phyloP scores from a whole-genome alignment of 2,329 filamentous ascomycete genomes.

The Diaporthe sp. region DNA sequence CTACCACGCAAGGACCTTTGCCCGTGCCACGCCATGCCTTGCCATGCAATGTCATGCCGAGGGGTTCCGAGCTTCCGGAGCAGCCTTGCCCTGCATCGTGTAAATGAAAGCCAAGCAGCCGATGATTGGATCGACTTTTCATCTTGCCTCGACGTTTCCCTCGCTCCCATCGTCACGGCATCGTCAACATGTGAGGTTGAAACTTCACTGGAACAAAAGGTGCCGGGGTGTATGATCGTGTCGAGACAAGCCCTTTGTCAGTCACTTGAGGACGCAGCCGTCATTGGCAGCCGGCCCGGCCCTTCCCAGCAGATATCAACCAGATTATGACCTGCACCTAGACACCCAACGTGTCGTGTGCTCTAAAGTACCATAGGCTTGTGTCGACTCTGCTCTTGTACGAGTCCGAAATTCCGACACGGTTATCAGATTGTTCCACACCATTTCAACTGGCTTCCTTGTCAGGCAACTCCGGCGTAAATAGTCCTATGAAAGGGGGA shows the following conservation, averaged over 20 bases:
- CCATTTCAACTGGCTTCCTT: background rate
- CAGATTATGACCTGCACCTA: conserved; percentile 2
- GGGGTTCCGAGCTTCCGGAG: conserved; percentile 5
- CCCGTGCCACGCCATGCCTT: background rate
- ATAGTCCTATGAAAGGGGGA: background rate
- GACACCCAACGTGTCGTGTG: background rate
- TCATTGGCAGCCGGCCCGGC: conserved; percentile 24
- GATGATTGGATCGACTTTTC: background rate
- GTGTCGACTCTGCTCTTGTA: background rate
- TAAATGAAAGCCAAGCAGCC: background rate
- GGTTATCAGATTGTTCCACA: background rate
- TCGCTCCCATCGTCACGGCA: background rate
- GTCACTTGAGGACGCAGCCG: background rate
- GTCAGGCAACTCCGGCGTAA: background rate
- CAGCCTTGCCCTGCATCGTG: background rate
- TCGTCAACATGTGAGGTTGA: conserved; percentile 16
- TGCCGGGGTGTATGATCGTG: background rate
- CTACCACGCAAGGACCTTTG: conserved; percentile 4
- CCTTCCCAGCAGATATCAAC: conserved; percentile 15
- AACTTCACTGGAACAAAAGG: conserved; percentile 29
- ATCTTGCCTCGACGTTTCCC: background rate
- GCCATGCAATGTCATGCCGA: conserved; percentile 16
- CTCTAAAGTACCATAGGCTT: background rate
- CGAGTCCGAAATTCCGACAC: background rate
- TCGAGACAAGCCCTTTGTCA: conserved; percentile 17